Evolutionary conservation across 345 rosid genomes (phyloP).

Genomic region (Aethionema arabicum): DNA sequence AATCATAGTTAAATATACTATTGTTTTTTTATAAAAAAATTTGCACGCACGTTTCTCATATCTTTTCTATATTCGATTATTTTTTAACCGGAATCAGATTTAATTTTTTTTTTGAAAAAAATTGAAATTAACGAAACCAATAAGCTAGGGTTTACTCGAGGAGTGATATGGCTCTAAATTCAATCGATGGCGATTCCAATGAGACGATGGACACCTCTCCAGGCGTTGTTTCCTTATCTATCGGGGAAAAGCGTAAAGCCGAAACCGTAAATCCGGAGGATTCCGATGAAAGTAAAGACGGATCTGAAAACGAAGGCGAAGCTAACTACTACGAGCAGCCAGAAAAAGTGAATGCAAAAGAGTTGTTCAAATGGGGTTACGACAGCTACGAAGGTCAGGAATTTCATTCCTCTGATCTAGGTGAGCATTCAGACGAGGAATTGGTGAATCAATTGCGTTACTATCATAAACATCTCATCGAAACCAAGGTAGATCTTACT

Average conservation of each 20-base stretch:
- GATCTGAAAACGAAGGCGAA: too few relatives aligned
- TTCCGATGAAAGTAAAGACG: too few relatives aligned
- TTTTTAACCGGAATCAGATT: too few relatives aligned
- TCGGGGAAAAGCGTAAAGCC: slow-evolving; percentile 1
- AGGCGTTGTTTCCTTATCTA: not conserved
- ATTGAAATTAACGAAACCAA: too few relatives aligned
- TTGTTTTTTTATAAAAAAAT: too few relatives aligned
- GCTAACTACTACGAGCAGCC: too few relatives aligned
- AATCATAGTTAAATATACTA: too few relatives aligned
- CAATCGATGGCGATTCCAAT: not conserved
- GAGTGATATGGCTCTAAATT: slow-evolving; percentile 5
- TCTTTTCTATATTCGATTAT: too few relatives aligned
- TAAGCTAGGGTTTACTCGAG: not conserved
- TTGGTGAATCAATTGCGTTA: not conserved
- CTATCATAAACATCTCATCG: not conserved
- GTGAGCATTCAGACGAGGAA: not conserved
- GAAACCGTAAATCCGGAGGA: not conserved
- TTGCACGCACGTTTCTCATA: too few relatives aligned
- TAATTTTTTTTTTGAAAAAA: too few relatives aligned
- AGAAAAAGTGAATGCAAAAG: not conserved
- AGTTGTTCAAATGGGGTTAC: not conserved
- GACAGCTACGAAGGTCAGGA: not conserved
- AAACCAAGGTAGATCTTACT: not conserved
- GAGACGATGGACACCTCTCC: not conserved
- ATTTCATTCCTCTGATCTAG: not conserved